Conservation (phyloP, 768 basidiomycete genomes). For the Tulasnella sp. region DNA sequence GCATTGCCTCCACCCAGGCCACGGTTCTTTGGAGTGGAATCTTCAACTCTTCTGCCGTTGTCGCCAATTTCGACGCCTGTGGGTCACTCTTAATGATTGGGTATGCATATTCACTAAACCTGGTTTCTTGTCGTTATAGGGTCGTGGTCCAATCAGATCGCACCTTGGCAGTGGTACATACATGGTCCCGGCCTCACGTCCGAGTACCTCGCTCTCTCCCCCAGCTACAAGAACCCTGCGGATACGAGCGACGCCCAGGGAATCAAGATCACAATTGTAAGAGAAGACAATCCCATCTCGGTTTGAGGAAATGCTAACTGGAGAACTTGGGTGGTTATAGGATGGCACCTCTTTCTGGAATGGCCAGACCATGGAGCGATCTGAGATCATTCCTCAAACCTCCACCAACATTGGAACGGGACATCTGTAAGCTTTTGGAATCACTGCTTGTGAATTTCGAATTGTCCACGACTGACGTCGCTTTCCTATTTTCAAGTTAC, state of each 20-base stretch:
- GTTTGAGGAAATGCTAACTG: too few relatives aligned
- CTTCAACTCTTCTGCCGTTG: slow-evolving; percentile 1
- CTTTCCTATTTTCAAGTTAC: slow-evolving; percentile 23
- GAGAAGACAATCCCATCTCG: too few relatives aligned
- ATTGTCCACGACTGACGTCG: too few relatives aligned
- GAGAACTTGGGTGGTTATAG: too few relatives aligned
- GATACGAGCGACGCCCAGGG: slow-evolving; percentile 41
- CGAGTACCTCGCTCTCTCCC: slow-evolving; percentile 40
- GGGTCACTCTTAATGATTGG: too few relatives aligned
- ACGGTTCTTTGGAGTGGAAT: slow-evolving; percentile 37
- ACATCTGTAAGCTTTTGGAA: slow-evolving; percentile 26
- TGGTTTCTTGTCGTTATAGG: slow-evolving; percentile 16
- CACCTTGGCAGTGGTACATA: slow-evolving; percentile 31
- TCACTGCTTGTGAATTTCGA: too few relatives aligned
- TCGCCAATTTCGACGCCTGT: slow-evolving; percentile 24
- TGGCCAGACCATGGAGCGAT: slow-evolving; percentile 1
- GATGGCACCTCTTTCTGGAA: slow-evolving; percentile 16
- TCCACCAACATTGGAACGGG: slow-evolving; percentile 46
- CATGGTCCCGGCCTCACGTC: slow-evolving; percentile 45
- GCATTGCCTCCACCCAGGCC: slow-evolving; percentile 30
- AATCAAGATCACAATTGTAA: slow-evolving; percentile 39
- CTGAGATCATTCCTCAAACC: slow-evolving; percentile 35
- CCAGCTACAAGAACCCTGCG: slow-evolving; percentile 51
- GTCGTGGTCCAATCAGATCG: slow-evolving; percentile 39
- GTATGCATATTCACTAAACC: too few relatives aligned